phyloP scores from a whole-genome alignment of 2,329 filamentous ascomycete species.

The Fusarium palustre region DNA sequence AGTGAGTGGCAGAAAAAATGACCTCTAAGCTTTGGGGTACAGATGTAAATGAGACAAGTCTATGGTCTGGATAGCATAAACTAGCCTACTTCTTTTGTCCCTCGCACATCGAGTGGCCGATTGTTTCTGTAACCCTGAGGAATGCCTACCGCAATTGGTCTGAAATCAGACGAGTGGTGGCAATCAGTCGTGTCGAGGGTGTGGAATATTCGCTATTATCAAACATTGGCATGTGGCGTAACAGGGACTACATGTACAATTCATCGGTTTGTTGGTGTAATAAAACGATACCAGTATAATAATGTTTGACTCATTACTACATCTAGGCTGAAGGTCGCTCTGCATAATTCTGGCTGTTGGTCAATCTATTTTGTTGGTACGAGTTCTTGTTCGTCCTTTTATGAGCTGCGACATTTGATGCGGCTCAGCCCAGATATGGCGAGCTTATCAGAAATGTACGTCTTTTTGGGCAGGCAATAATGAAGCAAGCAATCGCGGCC shows the following conservation, averaged over 20 bases:
- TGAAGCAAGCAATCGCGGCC: neutral
- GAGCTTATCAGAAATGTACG: neutral
- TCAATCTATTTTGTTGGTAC: neutral
- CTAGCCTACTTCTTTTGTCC: no score
- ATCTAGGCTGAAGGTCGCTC: neutral
- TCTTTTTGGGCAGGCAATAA: no score
- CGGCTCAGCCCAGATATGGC: neutral
- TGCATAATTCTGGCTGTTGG: neutral
- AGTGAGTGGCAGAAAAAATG: no score
- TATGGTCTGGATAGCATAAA: no score
- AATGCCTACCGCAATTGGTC: constrained; percentile 1
- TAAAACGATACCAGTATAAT: neutral
- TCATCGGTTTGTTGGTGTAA: neutral
- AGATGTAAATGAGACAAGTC: no score
- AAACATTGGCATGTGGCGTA: constrained; percentile 12
- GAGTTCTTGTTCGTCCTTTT: neutral
- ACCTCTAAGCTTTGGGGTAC: no score
- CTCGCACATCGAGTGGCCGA: no score
- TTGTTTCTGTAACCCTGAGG: no score
- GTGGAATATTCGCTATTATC: constrained; percentile 7
- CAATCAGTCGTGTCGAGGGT: constrained; percentile 6
- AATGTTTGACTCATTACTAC: neutral
- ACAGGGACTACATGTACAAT: neutral
- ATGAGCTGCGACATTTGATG: neutral
- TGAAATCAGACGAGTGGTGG: neutral